Percentiles rank a stretch among this genome's conserved stretches.
Conservation (phyloP, 2,329 filamentous ascomycete genomes). For the Iodosphaeria phyllophila region DNA sequence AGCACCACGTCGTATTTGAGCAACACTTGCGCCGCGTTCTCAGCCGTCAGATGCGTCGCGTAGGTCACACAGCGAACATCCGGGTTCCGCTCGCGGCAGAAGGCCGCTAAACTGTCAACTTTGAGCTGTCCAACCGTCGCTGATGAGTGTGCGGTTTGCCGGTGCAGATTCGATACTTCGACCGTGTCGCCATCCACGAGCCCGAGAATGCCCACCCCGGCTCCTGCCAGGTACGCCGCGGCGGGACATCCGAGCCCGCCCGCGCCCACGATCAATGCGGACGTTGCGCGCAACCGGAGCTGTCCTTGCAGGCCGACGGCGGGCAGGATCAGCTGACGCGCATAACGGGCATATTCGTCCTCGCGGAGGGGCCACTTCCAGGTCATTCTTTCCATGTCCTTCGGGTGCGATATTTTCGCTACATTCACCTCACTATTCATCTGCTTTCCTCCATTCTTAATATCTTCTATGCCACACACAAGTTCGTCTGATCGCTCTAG, state of each 20-base stretch:
- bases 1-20: constrained; percentile 63
- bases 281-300: constrained; percentile 47
- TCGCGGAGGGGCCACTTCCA: constrained; percentile 49
- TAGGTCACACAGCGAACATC: constrained; percentile 45
- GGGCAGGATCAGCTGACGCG: constrained; percentile 76
- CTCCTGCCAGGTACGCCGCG: constrained; percentile 78
- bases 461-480: too few species aligned
- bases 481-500: too few species aligned
- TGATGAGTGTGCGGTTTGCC: constrained; percentile 69
- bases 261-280: constrained; percentile 66
- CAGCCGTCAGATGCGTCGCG: constrained; percentile 43
- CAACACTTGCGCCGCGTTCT: constrained; percentile 49
- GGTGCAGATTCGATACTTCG: constrained; percentile 78
- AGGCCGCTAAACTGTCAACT: constrained; percentile 55
- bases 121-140: constrained; percentile 56
- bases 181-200: constrained; percentile 78
- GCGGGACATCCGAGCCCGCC: constrained; percentile 87
- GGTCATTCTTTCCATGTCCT: too few species aligned
- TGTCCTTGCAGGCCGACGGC: constrained; percentile 67
- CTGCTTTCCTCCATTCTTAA: too few species aligned
- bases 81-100: constrained; percentile 46
- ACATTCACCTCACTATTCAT: too few species aligned
- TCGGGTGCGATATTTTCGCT: too few species aligned
- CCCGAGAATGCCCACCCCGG: constrained; percentile 69
- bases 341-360: constrained; percentile 74